Percentiles rank a stretch among this genome's conserved stretches.
phyloP scores from a whole-genome alignment of 371 early-diverging fungal species.

The Mortierella sp. region DNA sequence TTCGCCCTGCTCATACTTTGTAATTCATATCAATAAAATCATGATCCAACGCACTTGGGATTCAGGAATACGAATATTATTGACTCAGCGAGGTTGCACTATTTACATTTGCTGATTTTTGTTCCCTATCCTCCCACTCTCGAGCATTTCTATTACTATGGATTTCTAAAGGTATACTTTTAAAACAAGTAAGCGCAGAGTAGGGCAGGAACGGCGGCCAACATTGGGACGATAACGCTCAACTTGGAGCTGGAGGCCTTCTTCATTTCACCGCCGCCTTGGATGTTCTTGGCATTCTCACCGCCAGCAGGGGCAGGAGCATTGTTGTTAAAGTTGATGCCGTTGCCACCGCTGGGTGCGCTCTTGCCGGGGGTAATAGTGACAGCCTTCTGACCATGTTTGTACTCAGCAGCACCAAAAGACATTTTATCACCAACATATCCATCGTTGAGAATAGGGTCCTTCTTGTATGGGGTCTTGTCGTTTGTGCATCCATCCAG shows the following conservation, averaged over 20 bases:
- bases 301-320: background rate
- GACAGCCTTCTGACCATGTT: slow-evolving; percentile 60
- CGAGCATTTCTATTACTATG: background rate
- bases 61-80: background rate
- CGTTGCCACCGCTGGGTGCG: background rate
- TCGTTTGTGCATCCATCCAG: slow-evolving; percentile 70
- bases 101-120: slow-evolving; percentile 8
- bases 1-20: background rate
- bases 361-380: slow-evolving; percentile 11
- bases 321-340: background rate
- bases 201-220: slow-evolving; percentile 25
- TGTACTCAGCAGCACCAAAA: slow-evolving; percentile 62
- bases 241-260: slow-evolving; percentile 20
- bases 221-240: slow-evolving; percentile 1
- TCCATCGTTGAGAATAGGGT: slow-evolving; percentile 54
- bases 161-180: background rate
- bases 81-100: background rate
- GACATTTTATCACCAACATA: slow-evolving; percentile 62
- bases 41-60: background rate
- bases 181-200: slow-evolving; percentile 31
- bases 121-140: background rate
- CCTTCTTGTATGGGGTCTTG: slow-evolving; percentile 65
- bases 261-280: background rate
- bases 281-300: slow-evolving; percentile 8
- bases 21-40: slow-evolving; percentile 15